phyloP scores from a whole-genome alignment of 2,329 filamentous ascomycete species.

The Fusarium anguioides region DNA sequence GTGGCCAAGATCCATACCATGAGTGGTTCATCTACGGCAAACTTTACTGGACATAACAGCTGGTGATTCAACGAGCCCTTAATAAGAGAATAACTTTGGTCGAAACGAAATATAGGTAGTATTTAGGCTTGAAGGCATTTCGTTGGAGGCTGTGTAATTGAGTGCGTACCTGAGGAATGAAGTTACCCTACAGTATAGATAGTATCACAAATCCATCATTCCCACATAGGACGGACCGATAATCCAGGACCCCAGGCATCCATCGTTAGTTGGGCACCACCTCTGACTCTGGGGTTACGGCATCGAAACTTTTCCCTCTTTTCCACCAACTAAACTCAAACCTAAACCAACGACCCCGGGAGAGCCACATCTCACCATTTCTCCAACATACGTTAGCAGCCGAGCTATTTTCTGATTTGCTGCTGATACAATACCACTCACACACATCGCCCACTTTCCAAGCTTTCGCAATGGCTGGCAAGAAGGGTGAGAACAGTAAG shows the following conservation, averaged over 20 bases:
- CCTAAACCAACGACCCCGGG: constrained; percentile 4
- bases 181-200: background rate
- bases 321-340: background rate
- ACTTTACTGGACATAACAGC: no score
- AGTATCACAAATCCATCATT: accelerated
- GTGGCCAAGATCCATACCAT: background rate
- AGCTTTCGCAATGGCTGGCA: constrained; percentile 69
- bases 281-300: constrained; percentile 20
- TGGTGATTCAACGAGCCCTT: background rate
- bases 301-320: constrained; percentile 16
- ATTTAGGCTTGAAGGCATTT: background rate
- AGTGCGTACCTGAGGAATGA: background rate
- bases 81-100: background rate
- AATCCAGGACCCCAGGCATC: constrained; percentile 22
- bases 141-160: background rate
- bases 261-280: constrained; percentile 27
- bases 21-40: background rate
- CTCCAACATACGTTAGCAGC: background rate
- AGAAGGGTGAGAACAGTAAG: constrained; percentile 86
- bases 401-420: constrained; percentile 14
- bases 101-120: background rate
- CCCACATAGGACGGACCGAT: constrained; percentile 18
- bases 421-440: constrained; percentile 18
- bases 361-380: constrained; percentile 12
- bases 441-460: constrained; percentile 22